Conservation (phyloP, 163 green algal species). For the Picocystis sp. region DNA sequence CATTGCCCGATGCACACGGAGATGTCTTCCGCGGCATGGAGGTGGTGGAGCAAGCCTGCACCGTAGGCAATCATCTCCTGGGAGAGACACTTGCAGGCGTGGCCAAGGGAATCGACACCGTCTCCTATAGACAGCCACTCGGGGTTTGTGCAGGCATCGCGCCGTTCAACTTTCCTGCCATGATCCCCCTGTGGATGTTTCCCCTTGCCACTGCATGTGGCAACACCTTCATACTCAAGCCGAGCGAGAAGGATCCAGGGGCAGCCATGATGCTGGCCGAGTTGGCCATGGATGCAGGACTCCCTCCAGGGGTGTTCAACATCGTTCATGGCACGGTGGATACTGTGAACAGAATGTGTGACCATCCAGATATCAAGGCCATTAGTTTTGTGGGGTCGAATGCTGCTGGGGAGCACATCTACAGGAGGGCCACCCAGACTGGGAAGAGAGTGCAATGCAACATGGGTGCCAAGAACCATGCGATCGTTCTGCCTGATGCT, state of each 20-base stretch:
- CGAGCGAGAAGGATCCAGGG: slow-evolving; percentile 28
- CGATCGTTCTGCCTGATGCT: slow-evolving; percentile 84
- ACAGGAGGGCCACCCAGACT: slow-evolving; percentile 43
- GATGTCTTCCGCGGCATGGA: slow-evolving; percentile 71
- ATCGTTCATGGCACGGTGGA: slow-evolving; percentile 76
- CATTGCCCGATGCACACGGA: slow-evolving; percentile 72
- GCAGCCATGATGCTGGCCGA: slow-evolving; percentile 4
- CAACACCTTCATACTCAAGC: slow-evolving; percentile 86
- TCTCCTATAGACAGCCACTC: slow-evolving; percentile 72
- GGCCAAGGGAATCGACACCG: slow-evolving; percentile 78
- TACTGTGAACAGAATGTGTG: slow-evolving; percentile 71
- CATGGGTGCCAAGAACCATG: slow-evolving; percentile 94
- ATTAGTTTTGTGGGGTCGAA: slow-evolving; percentile 84
- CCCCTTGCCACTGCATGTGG: slow-evolving; percentile 60
- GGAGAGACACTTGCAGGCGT: slow-evolving; percentile 74
- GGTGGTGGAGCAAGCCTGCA: slow-evolving; percentile 77
- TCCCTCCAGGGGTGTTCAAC: slow-evolving; percentile 88
- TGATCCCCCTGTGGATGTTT: slow-evolving; percentile 62
- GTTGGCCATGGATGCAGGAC: slow-evolving; percentile 53
- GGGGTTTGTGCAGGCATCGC: slow-evolving; percentile 70
- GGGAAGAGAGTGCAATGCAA: slow-evolving; percentile 86
- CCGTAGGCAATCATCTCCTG: slow-evolving; percentile 49
- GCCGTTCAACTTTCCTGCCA: slow-evolving; percentile 94
- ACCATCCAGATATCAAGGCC: slow-evolving; percentile 77
- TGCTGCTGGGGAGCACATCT: slow-evolving; percentile 62